phyloP scores from a whole-genome alignment of 805 yeast species.

The Dipodascopsis uninucleata region DNA sequence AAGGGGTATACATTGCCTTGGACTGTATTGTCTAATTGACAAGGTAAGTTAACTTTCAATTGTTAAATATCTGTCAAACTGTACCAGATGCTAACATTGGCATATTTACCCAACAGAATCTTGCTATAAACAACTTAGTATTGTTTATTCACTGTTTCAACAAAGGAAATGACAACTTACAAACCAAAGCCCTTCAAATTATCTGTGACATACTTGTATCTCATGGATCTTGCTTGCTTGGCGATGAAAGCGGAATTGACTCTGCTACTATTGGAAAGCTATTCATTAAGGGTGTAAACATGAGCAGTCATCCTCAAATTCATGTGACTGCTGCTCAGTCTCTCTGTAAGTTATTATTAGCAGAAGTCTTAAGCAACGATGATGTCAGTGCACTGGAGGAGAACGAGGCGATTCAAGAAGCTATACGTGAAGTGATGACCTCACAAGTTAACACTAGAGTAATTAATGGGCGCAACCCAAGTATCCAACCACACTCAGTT shows the following conservation, averaged over 20 bases:
- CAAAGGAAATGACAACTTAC: constrained; percentile 59
- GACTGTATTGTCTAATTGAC: constrained; percentile 74
- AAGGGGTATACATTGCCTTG: constrained; percentile 70
- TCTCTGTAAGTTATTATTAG: constrained; percentile 72
- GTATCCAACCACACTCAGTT: too few species aligned
- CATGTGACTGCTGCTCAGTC: constrained; percentile 86
- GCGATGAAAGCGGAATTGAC: constrained; percentile 34
- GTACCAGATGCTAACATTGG: background rate
- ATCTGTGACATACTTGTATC: constrained; percentile 75
- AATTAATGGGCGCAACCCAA: too few species aligned
- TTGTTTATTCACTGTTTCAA: constrained; percentile 68
- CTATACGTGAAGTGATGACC: too few species aligned
- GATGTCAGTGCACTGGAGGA: constrained; percentile 64
- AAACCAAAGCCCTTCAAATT: constrained; percentile 60
- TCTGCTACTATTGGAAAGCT: constrained; percentile 32
- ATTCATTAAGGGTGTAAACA: constrained; percentile 36
- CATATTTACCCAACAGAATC: too few species aligned
- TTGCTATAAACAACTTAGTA: constrained; percentile 62
- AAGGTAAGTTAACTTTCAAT: constrained; percentile 5
- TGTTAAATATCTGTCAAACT: background rate
- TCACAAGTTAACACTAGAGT: too few species aligned
- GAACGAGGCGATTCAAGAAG: too few species aligned
- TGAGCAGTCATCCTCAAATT: constrained; percentile 47
- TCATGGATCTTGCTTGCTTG: constrained; percentile 69
- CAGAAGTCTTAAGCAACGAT: constrained; percentile 68